Evolutionary conservation across 1,284 basidiomycete genomes (phyloP).

Genomic region (Albatrellus sp.): DNA sequence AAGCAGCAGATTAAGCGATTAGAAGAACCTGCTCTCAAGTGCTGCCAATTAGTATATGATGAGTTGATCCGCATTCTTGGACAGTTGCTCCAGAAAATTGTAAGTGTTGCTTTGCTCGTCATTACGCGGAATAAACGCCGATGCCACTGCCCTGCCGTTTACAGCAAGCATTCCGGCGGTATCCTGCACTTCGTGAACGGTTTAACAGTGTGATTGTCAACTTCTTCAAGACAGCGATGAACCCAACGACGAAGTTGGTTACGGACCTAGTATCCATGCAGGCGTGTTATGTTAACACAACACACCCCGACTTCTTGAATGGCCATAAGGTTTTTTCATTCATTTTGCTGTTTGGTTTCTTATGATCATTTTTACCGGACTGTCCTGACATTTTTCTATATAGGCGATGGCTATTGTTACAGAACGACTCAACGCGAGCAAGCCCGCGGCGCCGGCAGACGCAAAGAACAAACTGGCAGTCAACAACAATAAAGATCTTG

Average conservation of each 20-base stretch:
- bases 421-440: slow-evolving; percentile 74
- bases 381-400: background rate
- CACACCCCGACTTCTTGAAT: slow-evolving; percentile 94
- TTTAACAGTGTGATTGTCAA: slow-evolving; percentile 92
- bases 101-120: slow-evolving; percentile 28
- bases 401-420: slow-evolving; percentile 85
- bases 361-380: slow-evolving; percentile 2
- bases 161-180: slow-evolving; percentile 90
- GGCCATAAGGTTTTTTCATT: slow-evolving; percentile 67
- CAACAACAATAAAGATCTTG: slow-evolving; percentile 92
- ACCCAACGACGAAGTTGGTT: slow-evolving; percentile 90
- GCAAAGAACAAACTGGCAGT: slow-evolving; percentile 62
- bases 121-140: slow-evolving; percentile 6
- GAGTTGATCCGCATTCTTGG: slow-evolving; percentile 92
- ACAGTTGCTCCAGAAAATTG: slow-evolving; percentile 82
- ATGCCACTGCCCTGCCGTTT: slow-evolving; percentile 9
- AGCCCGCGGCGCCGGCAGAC: slow-evolving; percentile 51
- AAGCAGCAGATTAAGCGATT: slow-evolving; percentile 97
- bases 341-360: background rate
- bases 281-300: slow-evolving; percentile 97
- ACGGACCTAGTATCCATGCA: slow-evolving; percentile 93
- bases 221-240: slow-evolving; percentile 93
- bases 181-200: slow-evolving; percentile 85
- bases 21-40: slow-evolving; percentile 89
- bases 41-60: slow-evolving; percentile 91